phyloP scores from a whole-genome alignment of 1,284 basidiomycete species.

The Moniliella sp. region DNA sequence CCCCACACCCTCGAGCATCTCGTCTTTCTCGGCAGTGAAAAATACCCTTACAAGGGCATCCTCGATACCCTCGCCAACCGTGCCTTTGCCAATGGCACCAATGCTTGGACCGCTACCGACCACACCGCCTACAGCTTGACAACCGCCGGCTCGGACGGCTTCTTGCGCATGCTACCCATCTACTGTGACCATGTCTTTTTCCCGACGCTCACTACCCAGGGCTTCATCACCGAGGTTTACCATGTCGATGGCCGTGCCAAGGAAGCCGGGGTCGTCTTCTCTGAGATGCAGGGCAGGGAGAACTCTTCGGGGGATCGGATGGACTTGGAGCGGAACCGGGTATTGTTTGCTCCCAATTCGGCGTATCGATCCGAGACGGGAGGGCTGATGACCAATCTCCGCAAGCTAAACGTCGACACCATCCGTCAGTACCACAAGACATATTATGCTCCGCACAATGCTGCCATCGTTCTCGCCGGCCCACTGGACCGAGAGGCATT shows the following conservation, averaged over 20 bases:
- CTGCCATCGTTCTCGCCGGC: conserved; percentile 60
- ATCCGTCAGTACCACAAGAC: conserved; percentile 59
- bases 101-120: conserved; percentile 48
- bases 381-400: conserved; percentile 73
- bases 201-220: conserved; percentile 73
- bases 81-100: conserved; percentile 66
- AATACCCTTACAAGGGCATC: conserved; percentile 78
- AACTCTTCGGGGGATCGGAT: conserved; percentile 77
- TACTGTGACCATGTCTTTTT: conserved; percentile 94
- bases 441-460: conserved; percentile 86
- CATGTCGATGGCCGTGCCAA: conserved; percentile 76
- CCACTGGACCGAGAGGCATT: conserved; percentile 44
- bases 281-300: conserved; percentile 78
- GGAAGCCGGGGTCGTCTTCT: conserved; percentile 75
- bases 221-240: conserved; percentile 60
- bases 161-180: conserved; percentile 76
- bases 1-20: conserved; percentile 28
- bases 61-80: conserved; percentile 91
- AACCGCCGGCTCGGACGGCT: conserved; percentile 89
- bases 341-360: conserved; percentile 58
- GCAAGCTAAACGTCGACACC: conserved; percentile 74
- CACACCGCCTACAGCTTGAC: conserved; percentile 85
- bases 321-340: conserved; percentile 44
- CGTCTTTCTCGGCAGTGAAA: conserved; percentile 26
- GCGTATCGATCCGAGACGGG: conserved; percentile 92